Conservation (phyloP, 2,329 filamentous ascomycete species). For the Alternaria sp. region DNA sequence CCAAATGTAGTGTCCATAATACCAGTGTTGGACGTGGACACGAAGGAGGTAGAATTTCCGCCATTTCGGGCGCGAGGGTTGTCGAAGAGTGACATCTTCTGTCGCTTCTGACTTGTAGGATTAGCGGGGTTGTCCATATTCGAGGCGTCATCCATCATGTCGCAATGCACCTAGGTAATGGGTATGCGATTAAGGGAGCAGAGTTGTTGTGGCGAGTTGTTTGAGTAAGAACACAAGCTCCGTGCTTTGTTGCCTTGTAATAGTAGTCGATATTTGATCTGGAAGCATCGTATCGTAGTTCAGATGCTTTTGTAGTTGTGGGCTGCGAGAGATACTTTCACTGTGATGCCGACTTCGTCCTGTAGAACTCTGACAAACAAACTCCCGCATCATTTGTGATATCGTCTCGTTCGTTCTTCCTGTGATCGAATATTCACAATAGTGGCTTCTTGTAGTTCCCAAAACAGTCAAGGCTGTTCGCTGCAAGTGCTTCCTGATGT, state of each 20-base stretch:
- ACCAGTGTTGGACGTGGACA: background rate
- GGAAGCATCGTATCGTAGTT: background rate
- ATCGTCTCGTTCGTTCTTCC: too few species aligned
- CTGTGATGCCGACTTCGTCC: background rate
- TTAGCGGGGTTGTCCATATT: background rate
- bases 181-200: background rate
- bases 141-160: background rate
- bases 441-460: too few species aligned
- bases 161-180: too few species aligned
- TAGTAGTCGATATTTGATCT: background rate
- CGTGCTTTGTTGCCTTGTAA: background rate
- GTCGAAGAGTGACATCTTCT: background rate
- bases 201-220: background rate
- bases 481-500: too few species aligned
- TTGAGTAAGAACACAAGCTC: background rate
- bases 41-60: constrained; percentile 4
- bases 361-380: background rate
- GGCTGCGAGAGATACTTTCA: background rate
- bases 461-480: too few species aligned
- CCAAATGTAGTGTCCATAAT: constrained; percentile 3
- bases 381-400: too few species aligned
- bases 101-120: background rate
- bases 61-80: constrained; percentile 11
- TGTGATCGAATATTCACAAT: too few species aligned
- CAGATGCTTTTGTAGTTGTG: background rate